These are phyloP conservation scores for Pelargonium cotyledonis DNA, from an alignment of 441 rosid species.

Conservation along the genomic window DNA sequence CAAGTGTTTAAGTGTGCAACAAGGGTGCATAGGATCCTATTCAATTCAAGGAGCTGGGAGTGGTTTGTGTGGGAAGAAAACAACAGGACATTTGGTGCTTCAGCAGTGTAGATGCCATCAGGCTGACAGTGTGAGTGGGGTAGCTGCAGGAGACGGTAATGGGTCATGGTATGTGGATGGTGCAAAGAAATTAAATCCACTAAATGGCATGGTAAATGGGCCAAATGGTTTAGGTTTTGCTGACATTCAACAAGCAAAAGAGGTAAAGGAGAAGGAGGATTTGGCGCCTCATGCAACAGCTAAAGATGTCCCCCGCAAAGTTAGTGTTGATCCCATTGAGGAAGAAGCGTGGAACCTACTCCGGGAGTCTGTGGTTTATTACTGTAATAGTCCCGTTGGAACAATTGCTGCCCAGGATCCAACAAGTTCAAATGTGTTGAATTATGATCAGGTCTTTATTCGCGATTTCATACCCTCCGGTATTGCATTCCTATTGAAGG, in stretches of 20 bases:
- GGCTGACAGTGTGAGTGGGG: conserved; percentile 39
- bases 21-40: conserved; percentile 15
- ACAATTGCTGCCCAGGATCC: conserved; percentile 87
- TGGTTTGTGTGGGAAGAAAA: conserved; percentile 17
- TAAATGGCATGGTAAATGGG: conserved; percentile 26
- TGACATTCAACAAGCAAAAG: conserved; percentile 26
- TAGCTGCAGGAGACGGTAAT: conserved; percentile 31
- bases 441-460: conserved; percentile 77
- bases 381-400: conserved; percentile 60
- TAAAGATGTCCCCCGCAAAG: conserved; percentile 23
- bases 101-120: conserved; percentile 45
- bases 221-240: conserved; percentile 29
- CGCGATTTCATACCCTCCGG: conserved; percentile 90
- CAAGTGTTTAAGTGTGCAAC: conserved; percentile 27
- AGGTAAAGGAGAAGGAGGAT: conserved; percentile 26
- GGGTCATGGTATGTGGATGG: conserved; percentile 42
- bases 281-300: conserved; percentile 25
- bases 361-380: conserved; percentile 57
- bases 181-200: conserved; percentile 32
- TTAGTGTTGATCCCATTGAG: conserved; percentile 43
- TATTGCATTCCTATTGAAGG: conserved; percentile 83
- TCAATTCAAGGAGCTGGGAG: conserved; percentile 17
- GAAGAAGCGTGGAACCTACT: conserved; percentile 86
- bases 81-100: conserved; percentile 26
- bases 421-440: conserved; percentile 56